Base-by-base conservation (phyloP, 345 rosid species). In the Turnera subulata region DNA sequence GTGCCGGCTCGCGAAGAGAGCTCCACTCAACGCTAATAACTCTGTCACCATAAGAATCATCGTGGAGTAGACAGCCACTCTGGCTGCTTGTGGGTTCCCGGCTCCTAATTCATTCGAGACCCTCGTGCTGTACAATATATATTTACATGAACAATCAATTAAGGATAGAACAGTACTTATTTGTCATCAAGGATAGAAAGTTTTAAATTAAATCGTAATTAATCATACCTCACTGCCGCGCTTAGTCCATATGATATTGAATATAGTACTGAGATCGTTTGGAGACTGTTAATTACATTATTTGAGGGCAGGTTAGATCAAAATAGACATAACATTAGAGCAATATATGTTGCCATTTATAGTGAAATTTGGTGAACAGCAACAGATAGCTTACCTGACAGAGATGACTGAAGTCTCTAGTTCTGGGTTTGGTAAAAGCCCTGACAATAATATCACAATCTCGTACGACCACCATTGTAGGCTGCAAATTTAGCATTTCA, bases 381-480 rank as follows among this genome's bases (percentile, higher is more conserved):
- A 40, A 17, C 0, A 29, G 11, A 29, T 4, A 24, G 14, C 40
- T n/a, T n/a, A 66, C 65, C 71, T 59, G 14, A 66, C 39, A 9
- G 71, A 66, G 0, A 66, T 65, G 43, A 66, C 71, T 8, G 71
- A 66, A 45, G 71, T 66, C 55, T 59, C 59, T 15, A 66, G 71
- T 15, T 53, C 55, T 22, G 71, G 71, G 47, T 66, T 66, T 3
- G 65, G 64, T 21, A 66, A 26, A 12, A 59, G 60, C 12, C 71
- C 71, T 17, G 65, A 66, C 24, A 66, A 59, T 54, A 66, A 26
- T 14, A 59, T 45, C 18, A 66, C 60, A 37, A 37, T 2, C 35
- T 66, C 71, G 46, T 59, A 66, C 11, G 71, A 59, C 71, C 71
- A 66, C 65, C 71, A 59, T 46, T 66, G 65, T 13, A 66, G 55